Conservation (phyloP, 1,284 basidiomycete species). For the Veloboletus limbatus region DNA sequence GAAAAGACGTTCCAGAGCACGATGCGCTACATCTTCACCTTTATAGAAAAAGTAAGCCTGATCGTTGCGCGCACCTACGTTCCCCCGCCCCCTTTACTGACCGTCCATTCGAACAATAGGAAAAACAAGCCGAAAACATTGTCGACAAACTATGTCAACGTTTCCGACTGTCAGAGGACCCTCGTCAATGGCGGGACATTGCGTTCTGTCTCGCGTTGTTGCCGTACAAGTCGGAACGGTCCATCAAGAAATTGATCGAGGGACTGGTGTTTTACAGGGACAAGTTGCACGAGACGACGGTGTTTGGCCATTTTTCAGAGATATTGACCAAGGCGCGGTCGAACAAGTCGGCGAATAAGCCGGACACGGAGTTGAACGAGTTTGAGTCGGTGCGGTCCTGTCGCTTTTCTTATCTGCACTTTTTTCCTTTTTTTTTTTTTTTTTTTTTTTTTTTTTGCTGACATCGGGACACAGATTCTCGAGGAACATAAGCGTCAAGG, state of each 20-base stretch:
- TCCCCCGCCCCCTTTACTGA: not conserved
- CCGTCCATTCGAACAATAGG: slow-evolving; percentile 42
- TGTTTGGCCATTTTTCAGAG: slow-evolving; percentile 85
- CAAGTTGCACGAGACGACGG: slow-evolving; percentile 87
- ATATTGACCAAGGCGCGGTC: slow-evolving; percentile 79
- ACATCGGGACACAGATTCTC: too few species aligned
- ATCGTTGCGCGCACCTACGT: too few species aligned
- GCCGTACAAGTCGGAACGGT: slow-evolving; percentile 95
- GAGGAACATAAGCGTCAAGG: slow-evolving; percentile 83
- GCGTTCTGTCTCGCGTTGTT: slow-evolving; percentile 93
- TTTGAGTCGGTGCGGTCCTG: slow-evolving; percentile 78
- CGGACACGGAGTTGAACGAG: slow-evolving; percentile 85
- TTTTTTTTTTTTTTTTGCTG: too few species aligned
- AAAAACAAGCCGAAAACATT: slow-evolving; percentile 94
- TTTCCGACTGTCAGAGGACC: slow-evolving; percentile 85
- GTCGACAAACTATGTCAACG: slow-evolving; percentile 95
- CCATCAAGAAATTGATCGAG: slow-evolving; percentile 95
- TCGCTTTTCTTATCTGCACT: too few species aligned
- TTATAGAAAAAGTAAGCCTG: slow-evolving; percentile 85
- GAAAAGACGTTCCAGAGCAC: slow-evolving; percentile 91
- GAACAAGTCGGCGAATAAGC: slow-evolving; percentile 88
- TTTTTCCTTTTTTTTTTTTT: too few species aligned
- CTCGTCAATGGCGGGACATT: slow-evolving; percentile 96
- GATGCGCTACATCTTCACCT: slow-evolving; percentile 94
- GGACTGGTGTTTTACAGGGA: slow-evolving; percentile 91